phyloP scores from a whole-genome alignment of 345 rosid genomes.

The Camelina laxa region DNA sequence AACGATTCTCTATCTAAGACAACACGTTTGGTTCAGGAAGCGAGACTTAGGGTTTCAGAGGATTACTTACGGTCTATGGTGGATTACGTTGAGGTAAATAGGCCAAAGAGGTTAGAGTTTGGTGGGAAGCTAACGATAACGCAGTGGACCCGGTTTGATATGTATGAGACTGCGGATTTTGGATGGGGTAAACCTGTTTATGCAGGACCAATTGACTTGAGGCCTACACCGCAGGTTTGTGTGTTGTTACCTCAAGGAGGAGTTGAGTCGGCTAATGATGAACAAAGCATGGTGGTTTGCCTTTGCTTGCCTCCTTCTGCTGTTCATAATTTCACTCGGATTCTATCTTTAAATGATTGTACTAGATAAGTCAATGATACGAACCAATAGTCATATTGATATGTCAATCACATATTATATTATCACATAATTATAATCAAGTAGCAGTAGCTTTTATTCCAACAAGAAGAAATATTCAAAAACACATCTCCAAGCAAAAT shows the following conservation, averaged over 20 bases:
- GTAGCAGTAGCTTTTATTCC: conserved; percentile 1
- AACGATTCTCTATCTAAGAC: conserved; percentile 57
- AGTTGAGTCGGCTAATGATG: conserved; percentile 45
- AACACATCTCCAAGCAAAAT: conserved; percentile 5
- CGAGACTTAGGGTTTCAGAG: conserved; percentile 67
- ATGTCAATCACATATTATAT: conserved; percentile 15
- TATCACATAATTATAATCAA: background rate
- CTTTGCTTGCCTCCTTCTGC: conserved; percentile 85
- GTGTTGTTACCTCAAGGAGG: conserved; percentile 79
- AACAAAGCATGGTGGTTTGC: conserved; percentile 68
- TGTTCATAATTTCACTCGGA: conserved; percentile 51
- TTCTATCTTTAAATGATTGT: conserved; percentile 49
- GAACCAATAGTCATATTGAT: background rate
- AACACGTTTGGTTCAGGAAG: conserved; percentile 62
- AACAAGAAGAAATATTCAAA: background rate
- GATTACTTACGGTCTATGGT: conserved; percentile 75
- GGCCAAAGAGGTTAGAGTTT: conserved; percentile 83
- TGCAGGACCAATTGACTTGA: conserved; percentile 87
- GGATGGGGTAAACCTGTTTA: conserved; percentile 89
- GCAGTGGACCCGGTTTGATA: conserved; percentile 87
- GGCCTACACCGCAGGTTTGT: conserved; percentile 92
- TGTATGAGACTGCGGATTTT: conserved; percentile 82
- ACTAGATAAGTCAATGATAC: background rate
- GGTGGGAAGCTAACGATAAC: conserved; percentile 89
- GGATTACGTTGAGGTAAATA: conserved; percentile 66